phyloP scores from a whole-genome alignment of 192 early-diverging fungal species.

The Dissophora ornata region DNA sequence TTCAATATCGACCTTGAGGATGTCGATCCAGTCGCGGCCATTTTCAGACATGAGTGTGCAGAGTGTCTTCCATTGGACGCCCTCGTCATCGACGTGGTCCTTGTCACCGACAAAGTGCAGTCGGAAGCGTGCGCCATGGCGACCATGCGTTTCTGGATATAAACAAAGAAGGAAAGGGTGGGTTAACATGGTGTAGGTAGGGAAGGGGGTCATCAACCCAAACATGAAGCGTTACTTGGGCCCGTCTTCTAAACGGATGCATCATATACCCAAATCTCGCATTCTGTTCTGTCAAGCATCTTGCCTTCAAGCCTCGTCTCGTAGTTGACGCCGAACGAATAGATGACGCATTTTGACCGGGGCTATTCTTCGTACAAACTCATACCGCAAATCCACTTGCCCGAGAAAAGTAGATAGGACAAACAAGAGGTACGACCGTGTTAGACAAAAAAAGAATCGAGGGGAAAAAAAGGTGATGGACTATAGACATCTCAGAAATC shows the following conservation, averaged over 20 bases:
- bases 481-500: too few species aligned
- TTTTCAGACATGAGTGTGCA: constrained; percentile 23
- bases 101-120: constrained; percentile 38
- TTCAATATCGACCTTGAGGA: constrained; percentile 37
- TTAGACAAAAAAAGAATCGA: too few species aligned
- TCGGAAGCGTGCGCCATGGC: constrained; percentile 12
- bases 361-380: constrained; percentile 38
- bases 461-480: too few species aligned
- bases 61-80: constrained; percentile 19
- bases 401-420: background rate
- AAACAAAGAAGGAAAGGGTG: background rate
- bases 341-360: constrained; percentile 40
- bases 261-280: constrained; percentile 50
- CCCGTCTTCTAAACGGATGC: constrained; percentile 28
- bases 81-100: constrained; percentile 12
- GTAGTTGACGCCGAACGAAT: constrained; percentile 50
- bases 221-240: too few species aligned
- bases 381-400: constrained; percentile 44
- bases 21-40: constrained; percentile 31
- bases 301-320: constrained; percentile 47
- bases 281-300: constrained; percentile 43
- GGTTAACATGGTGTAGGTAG: too few species aligned
- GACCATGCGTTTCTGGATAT: constrained; percentile 28
- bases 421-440: too few species aligned
- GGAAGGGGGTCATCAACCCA: too few species aligned